A percentile compares a stretch with the other conserved stretches of the same genome.
Evolutionary conservation across 129 eudicot species (phyloP).

Genomic region (Lactuca sativa): DNA sequence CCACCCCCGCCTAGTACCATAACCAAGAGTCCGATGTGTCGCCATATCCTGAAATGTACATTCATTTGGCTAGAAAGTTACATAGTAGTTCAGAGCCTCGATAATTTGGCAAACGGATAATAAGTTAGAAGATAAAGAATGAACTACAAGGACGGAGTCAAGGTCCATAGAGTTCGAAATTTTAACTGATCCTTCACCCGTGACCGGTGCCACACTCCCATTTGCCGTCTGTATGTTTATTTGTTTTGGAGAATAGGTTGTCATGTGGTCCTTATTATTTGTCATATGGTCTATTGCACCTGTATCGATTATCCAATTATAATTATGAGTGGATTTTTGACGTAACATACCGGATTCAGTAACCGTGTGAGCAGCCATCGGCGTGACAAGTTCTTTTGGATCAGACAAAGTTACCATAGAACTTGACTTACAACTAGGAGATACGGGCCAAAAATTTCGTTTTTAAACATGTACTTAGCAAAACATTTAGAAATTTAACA

Average conservation of each 20-base stretch:
- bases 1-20: conserved; percentile 11
- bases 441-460: no score
- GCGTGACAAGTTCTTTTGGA: neutral
- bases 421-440: neutral
- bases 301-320: conserved; percentile 7
- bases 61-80: neutral
- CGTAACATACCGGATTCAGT: neutral
- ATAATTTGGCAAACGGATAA: neutral
- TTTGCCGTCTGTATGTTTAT: neutral
- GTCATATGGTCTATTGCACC: neutral
- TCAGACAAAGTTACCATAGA: no score
- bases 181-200: neutral
- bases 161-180: neutral
- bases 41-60: conserved; percentile 4
- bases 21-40: conserved; percentile 9
- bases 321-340: no score
- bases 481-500: no score
- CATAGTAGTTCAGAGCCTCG: neutral
- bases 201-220: neutral
- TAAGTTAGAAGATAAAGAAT: neutral
- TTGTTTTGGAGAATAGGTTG: neutral
- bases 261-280: neutral
- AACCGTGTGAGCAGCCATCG: neutral
- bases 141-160: conserved; percentile 9
- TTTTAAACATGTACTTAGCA: no score